These are phyloP conservation scores for Rhexocercosporidium sp. DNA, from an alignment of 2,329 filamentous ascomycete genomes.

Conservation along the genomic window DNA sequence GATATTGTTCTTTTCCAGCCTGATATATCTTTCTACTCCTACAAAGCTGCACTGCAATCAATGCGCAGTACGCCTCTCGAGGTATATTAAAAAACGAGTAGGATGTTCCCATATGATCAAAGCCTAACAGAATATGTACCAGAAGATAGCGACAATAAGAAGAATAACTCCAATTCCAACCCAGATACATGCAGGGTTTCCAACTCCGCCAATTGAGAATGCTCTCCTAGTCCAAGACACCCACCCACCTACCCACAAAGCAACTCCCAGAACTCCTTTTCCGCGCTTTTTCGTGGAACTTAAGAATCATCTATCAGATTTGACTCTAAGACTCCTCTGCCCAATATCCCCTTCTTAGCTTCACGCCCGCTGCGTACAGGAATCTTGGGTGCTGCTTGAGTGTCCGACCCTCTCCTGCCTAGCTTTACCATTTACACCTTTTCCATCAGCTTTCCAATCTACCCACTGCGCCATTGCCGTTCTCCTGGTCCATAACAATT, in stretches of 20 bases:
- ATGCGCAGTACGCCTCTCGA: background rate
- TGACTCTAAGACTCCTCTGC: background rate
- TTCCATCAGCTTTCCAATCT: constrained; percentile 1
- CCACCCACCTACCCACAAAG: constrained; percentile 4
- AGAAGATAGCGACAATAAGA: constrained; percentile 7
- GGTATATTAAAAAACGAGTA: background rate
- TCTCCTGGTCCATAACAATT: constrained; percentile 6
- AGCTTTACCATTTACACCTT: background rate
- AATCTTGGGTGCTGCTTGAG: background rate
- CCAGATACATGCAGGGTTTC: background rate
- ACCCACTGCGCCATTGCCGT: background rate
- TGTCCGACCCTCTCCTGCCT: background rate
- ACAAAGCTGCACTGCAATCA: background rate
- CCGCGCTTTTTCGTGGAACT: background rate
- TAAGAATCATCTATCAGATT: background rate
- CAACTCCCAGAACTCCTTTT: background rate
- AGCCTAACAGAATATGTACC: constrained; percentile 5
- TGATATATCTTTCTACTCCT: background rate
- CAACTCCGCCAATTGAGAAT: constrained; percentile 10
- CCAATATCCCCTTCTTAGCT: background rate
- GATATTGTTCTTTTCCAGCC: background rate
- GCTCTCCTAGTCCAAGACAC: background rate
- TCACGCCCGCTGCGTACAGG: background rate
- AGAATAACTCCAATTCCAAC: background rate
- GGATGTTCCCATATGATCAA: constrained; percentile 2